Evolutionary conservation across 2,329 filamentous ascomycete genomes (phyloP).

Genomic region (Zymoseptoria ardabiliae): DNA sequence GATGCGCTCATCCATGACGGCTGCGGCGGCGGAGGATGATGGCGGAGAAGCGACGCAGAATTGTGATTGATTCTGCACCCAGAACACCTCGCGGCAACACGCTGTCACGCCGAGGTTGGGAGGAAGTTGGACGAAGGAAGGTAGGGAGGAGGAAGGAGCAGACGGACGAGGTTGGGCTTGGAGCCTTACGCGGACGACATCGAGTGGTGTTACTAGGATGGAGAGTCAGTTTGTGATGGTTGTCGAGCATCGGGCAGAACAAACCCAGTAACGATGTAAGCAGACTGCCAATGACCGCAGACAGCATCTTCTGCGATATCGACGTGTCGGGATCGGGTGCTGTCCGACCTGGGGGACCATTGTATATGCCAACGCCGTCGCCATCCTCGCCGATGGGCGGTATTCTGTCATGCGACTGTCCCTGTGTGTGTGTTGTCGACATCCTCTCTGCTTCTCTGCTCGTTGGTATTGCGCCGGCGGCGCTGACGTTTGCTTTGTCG

Average conservation of each 20-base stretch:
- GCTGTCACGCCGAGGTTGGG: slow-evolving; percentile 84
- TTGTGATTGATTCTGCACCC: slow-evolving; percentile 77
- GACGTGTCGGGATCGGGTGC: slow-evolving; percentile 57
- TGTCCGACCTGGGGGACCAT: slow-evolving; percentile 8
- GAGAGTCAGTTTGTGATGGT: slow-evolving; percentile 4
- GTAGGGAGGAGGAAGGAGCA: slow-evolving; percentile 43
- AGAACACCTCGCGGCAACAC: slow-evolving; percentile 96
- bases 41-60: slow-evolving; percentile 60
- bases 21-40: slow-evolving; percentile 30
- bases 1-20: slow-evolving; percentile 34
- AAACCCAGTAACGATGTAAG: slow-evolving; percentile 81
- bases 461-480: neutral
- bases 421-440: slow-evolving; percentile 7
- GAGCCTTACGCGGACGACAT: slow-evolving; percentile 89
- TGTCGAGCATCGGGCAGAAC: neutral
- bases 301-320: slow-evolving; percentile 85
- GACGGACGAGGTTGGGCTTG: slow-evolving; percentile 68
- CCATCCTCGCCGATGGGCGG: neutral
- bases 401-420: slow-evolving; percentile 36
- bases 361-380: slow-evolving; percentile 3
- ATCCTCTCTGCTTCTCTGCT: neutral
- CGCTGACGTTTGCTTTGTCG: neutral
- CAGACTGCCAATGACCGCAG: slow-evolving; percentile 82
- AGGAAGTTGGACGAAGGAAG: slow-evolving; percentile 60
- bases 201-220: slow-evolving; percentile 77